Conservation (phyloP, 2,329 filamentous ascomycete genomes). For the Fusarium goolgardi region DNA sequence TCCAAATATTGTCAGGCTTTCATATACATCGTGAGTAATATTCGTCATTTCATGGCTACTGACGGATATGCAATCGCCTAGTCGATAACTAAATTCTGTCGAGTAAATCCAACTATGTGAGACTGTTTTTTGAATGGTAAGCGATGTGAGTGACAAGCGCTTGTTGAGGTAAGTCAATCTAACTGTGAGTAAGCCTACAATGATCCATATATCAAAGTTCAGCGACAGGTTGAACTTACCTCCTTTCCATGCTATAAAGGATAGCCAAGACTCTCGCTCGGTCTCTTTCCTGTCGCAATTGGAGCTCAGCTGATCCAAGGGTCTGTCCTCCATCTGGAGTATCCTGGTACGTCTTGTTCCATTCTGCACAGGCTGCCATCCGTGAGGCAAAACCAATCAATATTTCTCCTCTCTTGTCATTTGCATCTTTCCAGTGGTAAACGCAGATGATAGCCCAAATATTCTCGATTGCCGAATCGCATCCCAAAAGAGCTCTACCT, state of each 20-base stretch:
- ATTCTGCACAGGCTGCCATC: not conserved
- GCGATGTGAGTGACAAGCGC: fast-evolving
- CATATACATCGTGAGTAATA: not conserved
- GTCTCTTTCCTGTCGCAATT: not conserved
- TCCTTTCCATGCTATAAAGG: not conserved
- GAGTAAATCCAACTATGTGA: not conserved
- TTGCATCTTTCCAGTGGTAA: not conserved
- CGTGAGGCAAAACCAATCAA: not conserved
- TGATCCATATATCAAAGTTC: fast-evolving
- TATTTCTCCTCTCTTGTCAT: not conserved
- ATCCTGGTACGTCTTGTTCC: not conserved
- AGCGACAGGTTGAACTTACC: not conserved
- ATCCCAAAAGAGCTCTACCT: not conserved
- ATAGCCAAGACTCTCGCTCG: not conserved
- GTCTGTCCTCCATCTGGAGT: fast-evolving
- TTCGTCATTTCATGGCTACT: not conserved
- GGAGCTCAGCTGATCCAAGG: not conserved
- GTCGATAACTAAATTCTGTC: not conserved
- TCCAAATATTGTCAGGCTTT: not conserved
- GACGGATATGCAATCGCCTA: not conserved
- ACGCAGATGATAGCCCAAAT: slow-evolving; percentile 12
- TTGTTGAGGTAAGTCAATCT: not conserved
- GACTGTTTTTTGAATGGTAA: fast-evolving
- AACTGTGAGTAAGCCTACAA: not conserved
- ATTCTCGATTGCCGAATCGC: not conserved